Conservation (phyloP, 495 filamentous ascomycete species). For the Pseudomonodictys pantanalensis region DNA sequence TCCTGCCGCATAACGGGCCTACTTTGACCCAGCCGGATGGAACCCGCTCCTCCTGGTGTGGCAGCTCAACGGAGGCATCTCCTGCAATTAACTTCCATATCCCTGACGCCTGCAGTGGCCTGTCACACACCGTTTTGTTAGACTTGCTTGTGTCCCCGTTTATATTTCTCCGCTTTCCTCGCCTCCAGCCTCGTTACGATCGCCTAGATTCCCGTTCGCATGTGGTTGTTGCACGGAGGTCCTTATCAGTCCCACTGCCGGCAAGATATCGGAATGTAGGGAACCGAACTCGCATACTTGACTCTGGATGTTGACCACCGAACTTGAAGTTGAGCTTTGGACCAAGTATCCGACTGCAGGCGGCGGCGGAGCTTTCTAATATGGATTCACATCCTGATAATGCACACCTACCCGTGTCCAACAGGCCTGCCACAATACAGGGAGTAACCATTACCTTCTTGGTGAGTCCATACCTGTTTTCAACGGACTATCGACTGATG, state of each 20-base stretch:
- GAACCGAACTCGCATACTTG: too few species aligned
- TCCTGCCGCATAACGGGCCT: too few species aligned
- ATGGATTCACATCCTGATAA: constrained; percentile 3
- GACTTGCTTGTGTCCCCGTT: not conserved
- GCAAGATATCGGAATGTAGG: too few species aligned
- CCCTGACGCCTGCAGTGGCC: not conserved
- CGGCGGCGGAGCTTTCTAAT: constrained; percentile 2
- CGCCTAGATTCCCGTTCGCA: not conserved
- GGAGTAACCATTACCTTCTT: constrained; percentile 25
- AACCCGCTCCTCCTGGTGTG: not conserved
- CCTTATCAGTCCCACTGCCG: too few species aligned
- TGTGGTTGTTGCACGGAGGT: too few species aligned
- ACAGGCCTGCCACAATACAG: constrained; percentile 20
- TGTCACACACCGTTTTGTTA: not conserved
- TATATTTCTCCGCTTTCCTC: not conserved
- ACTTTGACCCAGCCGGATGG: not conserved
- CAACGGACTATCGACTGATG: not conserved
- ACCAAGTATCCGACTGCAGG: constrained; percentile 17
- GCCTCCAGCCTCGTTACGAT: not conserved
- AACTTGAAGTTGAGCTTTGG: not conserved
- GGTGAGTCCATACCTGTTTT: constrained; percentile 6
- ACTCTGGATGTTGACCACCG: not conserved
- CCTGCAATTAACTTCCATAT: not conserved
- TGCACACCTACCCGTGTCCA: constrained; percentile 20
- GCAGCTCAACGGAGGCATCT: not conserved